Conservation (phyloP, 352 stramenopile genomes). For the Pythium myriotylum region DNA sequence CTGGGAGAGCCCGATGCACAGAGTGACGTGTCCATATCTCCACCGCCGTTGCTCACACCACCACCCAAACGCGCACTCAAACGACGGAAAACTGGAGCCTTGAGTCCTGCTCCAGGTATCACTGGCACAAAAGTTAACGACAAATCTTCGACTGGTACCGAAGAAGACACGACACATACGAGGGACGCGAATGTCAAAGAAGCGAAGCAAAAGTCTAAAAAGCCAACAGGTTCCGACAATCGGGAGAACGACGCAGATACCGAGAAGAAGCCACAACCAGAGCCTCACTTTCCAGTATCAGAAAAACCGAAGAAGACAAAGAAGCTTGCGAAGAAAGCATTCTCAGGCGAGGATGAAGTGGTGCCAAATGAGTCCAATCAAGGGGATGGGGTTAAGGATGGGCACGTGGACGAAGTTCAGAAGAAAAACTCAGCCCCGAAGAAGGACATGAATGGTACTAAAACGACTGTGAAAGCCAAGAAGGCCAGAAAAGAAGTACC, state of each 20-base stretch:
- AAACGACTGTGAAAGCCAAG: not conserved
- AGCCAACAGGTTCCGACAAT: too few species aligned
- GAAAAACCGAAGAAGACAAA: constrained; percentile 2
- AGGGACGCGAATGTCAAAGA: not conserved
- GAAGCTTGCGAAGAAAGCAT: not conserved
- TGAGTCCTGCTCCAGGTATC: not conserved
- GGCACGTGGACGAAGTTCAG: not conserved
- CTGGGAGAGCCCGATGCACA: constrained; percentile 1
- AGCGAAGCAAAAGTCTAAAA: too few species aligned
- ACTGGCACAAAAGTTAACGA: not conserved
- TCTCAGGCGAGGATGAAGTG: not conserved
- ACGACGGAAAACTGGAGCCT: constrained; percentile 18
- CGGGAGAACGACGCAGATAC: too few species aligned
- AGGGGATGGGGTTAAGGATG: not conserved
- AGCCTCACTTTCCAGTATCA: not conserved
- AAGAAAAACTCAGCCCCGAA: not conserved
- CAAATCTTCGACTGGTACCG: not conserved
- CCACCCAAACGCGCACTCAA: constrained; percentile 22
- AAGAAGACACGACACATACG: not conserved
- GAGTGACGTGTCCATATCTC: constrained; percentile 15
- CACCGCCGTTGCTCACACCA: constrained; percentile 1
- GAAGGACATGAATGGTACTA: not conserved
- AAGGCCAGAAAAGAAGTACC: constrained; percentile 11
- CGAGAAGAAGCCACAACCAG: not conserved
- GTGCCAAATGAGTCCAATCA: not conserved